A percentile compares a stretch with the other conserved stretches of the same genome.
phyloP scores from a whole-genome alignment of 192 early-diverging fungal species.

The Coemansia aciculifera region DNA sequence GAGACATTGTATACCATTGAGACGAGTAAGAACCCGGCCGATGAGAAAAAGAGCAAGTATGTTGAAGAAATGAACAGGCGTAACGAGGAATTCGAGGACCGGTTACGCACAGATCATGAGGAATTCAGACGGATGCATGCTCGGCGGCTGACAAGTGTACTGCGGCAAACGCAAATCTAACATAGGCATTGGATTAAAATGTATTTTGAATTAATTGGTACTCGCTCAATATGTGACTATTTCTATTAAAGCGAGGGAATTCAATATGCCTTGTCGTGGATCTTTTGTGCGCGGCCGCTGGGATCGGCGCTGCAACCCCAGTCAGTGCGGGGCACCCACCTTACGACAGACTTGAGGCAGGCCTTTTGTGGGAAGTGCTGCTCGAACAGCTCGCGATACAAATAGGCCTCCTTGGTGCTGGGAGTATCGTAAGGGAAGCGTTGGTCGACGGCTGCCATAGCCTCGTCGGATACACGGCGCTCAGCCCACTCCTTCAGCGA shows the following conservation, averaged over 20 bases:
- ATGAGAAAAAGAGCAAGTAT: not conserved
- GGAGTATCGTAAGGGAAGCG: conserved; percentile 89
- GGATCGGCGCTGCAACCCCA: conserved; percentile 99
- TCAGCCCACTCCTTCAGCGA: conserved; percentile 78
- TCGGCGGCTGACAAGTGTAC: conserved; percentile 16
- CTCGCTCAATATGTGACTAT: not conserved
- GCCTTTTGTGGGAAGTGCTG: conserved; percentile 88
- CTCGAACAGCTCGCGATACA: conserved; percentile 94
- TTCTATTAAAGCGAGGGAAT: not conserved
- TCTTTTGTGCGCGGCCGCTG: conserved; percentile 94
- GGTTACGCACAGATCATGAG: conserved; percentile 22
- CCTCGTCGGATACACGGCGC: conserved; percentile 72
- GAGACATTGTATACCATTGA: not conserved
- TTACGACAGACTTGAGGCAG: conserved; percentile 85
- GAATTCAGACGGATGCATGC: conserved; percentile 36
- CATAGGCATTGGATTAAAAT: not conserved
- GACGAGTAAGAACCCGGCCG: not conserved
- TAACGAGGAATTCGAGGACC: conserved; percentile 19
- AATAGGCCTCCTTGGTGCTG: conserved; percentile 94
- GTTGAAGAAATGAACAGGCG: conserved; percentile 13
- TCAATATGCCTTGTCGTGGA: conserved; percentile 62
- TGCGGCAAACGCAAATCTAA: conserved; percentile 10
- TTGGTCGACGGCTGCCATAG: conserved; percentile 64
- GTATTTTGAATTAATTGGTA: not conserved
- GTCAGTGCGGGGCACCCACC: conserved; percentile 95